Percentiles rank a stretch among this genome's conserved stretches.
Conservation (phyloP, 2,329 filamentous ascomycete species). For the Arthroderma sp. region DNA sequence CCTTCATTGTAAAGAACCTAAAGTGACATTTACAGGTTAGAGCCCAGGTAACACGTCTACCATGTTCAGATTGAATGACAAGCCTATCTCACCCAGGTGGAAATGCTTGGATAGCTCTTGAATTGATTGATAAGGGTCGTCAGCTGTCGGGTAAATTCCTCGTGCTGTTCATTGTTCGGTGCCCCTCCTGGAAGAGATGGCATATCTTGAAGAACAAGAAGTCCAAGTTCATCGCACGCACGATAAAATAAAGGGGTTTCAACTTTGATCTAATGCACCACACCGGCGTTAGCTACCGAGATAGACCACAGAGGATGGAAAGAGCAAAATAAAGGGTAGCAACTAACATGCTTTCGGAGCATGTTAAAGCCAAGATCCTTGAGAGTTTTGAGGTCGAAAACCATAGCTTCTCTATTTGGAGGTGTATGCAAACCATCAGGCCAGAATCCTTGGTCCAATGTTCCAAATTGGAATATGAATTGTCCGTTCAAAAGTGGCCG, state of each 20-base stretch:
- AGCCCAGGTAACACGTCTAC: not conserved
- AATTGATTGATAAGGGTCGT: conserved; percentile 49
- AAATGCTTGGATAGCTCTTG: conserved; percentile 51
- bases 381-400: conserved; percentile 49
- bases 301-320: too few relatives aligned
- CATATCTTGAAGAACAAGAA: conserved; percentile 61
- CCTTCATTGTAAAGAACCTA: conserved; percentile 59
- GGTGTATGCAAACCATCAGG: conserved; percentile 55
- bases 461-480: conserved; percentile 54
- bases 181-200: conserved; percentile 38
- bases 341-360: conserved; percentile 53
- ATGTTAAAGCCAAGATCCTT: conserved; percentile 58
- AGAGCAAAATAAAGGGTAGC: not conserved
- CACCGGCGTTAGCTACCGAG: not conserved
- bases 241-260: conserved; percentile 55
- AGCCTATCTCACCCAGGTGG: conserved; percentile 41
- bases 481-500: conserved; percentile 56
- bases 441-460: conserved; percentile 59
- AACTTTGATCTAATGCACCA: conserved; percentile 44
- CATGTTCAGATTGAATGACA: not conserved
- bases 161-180: conserved; percentile 39
- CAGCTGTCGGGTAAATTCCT: conserved; percentile 52
- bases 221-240: conserved; percentile 52
- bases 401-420: conserved; percentile 54
- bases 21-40: not conserved